Base-by-base conservation (phyloP, 371 early-diverging fungal species). In the Syncephalastrum contaminatum region DNA sequence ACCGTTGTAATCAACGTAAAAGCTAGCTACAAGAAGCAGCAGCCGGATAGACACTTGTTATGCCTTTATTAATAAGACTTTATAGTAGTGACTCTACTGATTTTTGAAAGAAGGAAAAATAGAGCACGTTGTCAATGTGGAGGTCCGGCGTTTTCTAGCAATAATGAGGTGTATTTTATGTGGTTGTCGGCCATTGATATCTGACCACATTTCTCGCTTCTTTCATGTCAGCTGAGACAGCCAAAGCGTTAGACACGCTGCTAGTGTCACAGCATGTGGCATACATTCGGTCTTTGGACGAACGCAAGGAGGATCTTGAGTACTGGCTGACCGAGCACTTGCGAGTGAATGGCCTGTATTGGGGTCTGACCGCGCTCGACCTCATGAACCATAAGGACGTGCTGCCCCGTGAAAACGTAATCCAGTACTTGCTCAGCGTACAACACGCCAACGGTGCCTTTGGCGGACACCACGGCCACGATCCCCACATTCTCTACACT, bases 241-340 rank as follows among this genome's bases (percentile, higher is more conserved):
- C 36, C 36, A 5, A 30, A 30, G 36, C 36, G 10, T 10, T 30
- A 0, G 36, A 30, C 36, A 30, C 36, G 21, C 51, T 76, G n/a
- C 59, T 76, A 4, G 52, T 68, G 39, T 56, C 66, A 43, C 77
- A 82, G 30, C 95, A 94, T 60, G 88, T 93, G 42, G 81, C 87
- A 67, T 94, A 87, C 63, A 89, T 94, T 30, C 76, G 88, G 50
- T 80, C 78, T 5, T 76, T 94, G 4, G 90, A 93, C 76, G 85
- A 82, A 40, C 56, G 86, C 68, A 86, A 91, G 54, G 89, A 94
- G 51, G 87, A 85, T 45, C 79, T 98, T 4, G 95, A 96, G 59
- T 98, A 96, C 71, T 93, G 94, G 94, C 64, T 93, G 47, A 86
- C 93, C 1, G 96, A 93, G 59, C 97, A 97, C 57, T 72, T 98